Base-by-base conservation (phyloP, 164 flowering plant genomes). In the Vitis rupestris region DNA sequence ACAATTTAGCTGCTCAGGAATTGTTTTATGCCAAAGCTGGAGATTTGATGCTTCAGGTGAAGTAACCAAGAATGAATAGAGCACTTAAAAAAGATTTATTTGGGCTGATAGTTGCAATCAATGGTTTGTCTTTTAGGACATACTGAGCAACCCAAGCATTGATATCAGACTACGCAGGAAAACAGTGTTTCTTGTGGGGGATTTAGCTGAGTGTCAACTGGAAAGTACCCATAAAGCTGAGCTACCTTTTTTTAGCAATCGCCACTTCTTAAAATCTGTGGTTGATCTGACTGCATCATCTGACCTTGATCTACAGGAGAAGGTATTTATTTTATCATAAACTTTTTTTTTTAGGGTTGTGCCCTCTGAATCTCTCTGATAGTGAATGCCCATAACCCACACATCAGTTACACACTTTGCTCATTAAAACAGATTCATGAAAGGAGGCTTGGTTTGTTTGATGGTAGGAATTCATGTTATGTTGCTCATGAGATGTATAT, bases 261-360 rank as follows among this genome's bases (percentile, higher is more conserved):
- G 63, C 23, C 47, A 72, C n/a, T 82, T 95, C 71, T 76, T 91
- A 80, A 93, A 89, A 81, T 82, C 97, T 13, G 87, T 95, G 66
- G 97, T 95, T 72, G 87, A 88, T 83, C 82, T 87, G 50, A 72
- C 75, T 4, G 75, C 81, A 59, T 79, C 88, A 10, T 11, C 68
- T 48, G 97, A 95, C 75, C 82, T 93, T 72, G 98, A 95, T 85
- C 97, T 95, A 62, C 94, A 87, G 83, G 99, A 93, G 73, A 95
- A 93, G 98, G 99, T 91, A 27, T 1, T 44, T 49, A 30, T 54
- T 67, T 48, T 2, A 4, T 2, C 53, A n/a, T 49, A 58, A 51
- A 1, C 3, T 27, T 54, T 4, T 47, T 9, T 11, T 50, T 15
- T 51, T 19, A 23, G 27, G 27, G 0, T 23, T 23, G 27, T 23